Percentiles rank a stretch among this genome's conserved stretches.
Conservation (phyloP, 2,329 filamentous ascomycete genomes). For the Botrytis porri region DNA sequence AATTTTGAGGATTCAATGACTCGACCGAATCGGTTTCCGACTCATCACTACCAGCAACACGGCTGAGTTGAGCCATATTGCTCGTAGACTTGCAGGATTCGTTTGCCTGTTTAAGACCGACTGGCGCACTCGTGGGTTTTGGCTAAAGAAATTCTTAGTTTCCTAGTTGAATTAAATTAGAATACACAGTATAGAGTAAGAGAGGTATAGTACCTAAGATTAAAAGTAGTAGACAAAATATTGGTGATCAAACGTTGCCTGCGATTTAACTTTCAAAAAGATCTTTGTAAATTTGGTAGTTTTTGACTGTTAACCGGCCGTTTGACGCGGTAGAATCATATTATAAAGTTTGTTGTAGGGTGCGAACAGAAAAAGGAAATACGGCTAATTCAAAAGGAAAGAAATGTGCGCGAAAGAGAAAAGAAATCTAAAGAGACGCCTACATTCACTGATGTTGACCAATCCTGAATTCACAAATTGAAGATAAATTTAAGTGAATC, state of each 20-base stretch:
- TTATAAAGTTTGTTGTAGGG: neutral
- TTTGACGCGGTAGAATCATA: neutral
- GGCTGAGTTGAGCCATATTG: neutral
- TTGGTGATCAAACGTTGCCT: neutral
- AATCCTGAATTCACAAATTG: slow-evolving; percentile 1
- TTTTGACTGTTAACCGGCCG: neutral
- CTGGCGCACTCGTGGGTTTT: neutral
- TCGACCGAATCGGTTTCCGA: slow-evolving; percentile 21
- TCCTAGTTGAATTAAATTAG: neutral
- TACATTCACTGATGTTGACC: neutral
- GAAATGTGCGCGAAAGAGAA: neutral
- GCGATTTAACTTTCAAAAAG: neutral
- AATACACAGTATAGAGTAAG: neutral
- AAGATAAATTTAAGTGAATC: neutral
- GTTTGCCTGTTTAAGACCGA: neutral
- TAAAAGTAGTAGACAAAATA: neutral
- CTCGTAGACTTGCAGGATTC: neutral
- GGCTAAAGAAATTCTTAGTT: neutral
- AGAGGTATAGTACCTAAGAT: neutral
- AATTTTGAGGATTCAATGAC: neutral
- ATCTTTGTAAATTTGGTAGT: neutral
- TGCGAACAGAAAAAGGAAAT: neutral
- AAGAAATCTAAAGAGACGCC: neutral
- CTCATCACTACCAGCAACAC: slow-evolving; percentile 25
- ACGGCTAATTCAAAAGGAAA: neutral